Conservation (phyloP, 495 filamentous ascomycete genomes). For the Cladorrhinum samala region DNA sequence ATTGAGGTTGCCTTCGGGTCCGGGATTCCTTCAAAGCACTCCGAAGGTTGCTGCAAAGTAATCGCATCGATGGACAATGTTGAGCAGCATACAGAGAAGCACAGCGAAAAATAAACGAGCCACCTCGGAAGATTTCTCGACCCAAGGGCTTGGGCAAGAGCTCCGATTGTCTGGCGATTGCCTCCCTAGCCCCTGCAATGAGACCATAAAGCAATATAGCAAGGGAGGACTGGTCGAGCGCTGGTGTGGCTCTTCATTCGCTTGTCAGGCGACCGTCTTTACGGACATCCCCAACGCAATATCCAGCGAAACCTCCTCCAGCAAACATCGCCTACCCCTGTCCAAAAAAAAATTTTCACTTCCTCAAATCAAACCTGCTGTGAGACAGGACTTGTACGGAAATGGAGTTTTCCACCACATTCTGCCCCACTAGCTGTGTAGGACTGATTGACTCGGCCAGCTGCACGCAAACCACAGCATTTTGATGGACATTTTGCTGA, state of each 20-base stretch:
- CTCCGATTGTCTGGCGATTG: background rate
- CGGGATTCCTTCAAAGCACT: background rate
- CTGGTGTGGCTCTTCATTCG: slow-evolving; percentile 8
- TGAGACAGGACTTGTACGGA: slow-evolving; percentile 10
- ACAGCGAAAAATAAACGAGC: too few species aligned
- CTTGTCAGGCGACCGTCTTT: slow-evolving; percentile 7
- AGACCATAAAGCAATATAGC: background rate
- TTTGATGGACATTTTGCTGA: slow-evolving; percentile 1
- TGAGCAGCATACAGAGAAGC: too few species aligned
- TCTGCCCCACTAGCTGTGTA: slow-evolving; percentile 8
- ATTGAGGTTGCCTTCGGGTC: background rate
- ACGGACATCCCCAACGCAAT: slow-evolving; percentile 33
- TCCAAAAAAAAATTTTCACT: slow-evolving; percentile 1
- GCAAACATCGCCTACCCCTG: slow-evolving; percentile 1
- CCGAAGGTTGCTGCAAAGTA: too few species aligned
- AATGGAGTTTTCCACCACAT: slow-evolving; percentile 11
- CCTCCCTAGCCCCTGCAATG: background rate
- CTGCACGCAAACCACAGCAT: slow-evolving; percentile 7
- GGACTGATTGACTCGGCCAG: slow-evolving; percentile 6
- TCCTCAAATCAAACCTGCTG: background rate
- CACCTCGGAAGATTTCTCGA: slow-evolving; percentile 1
- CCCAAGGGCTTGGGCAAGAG: slow-evolving; percentile 2
- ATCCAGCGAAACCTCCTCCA: slow-evolving; percentile 17
- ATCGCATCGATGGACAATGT: too few species aligned
- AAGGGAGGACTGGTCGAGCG: background rate